Conservation (phyloP, 805 yeast species). For the Komagataella populi region DNA sequence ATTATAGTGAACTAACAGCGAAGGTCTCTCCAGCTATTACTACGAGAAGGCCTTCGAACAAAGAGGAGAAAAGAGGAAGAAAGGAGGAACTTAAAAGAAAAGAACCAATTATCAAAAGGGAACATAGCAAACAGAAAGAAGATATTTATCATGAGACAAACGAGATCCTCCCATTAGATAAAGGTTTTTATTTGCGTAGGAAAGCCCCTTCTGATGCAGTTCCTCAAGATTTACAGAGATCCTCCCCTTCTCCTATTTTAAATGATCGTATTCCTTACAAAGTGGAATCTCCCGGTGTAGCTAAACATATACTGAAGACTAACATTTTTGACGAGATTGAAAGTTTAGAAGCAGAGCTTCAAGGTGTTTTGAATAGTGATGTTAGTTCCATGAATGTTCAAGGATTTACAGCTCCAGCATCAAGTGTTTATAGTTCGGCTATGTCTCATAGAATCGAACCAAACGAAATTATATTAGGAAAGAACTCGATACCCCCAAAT, state of each 20-base stretch:
- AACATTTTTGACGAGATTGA: conserved; percentile 14
- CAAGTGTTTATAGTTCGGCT: not conserved
- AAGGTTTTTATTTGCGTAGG: not conserved
- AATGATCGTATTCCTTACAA: not conserved
- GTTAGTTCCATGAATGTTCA: not conserved
- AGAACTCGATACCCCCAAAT: not conserved
- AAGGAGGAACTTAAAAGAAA: not conserved
- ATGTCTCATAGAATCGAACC: not conserved
- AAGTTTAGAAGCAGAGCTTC: conserved; percentile 13
- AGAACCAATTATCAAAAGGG: not conserved
- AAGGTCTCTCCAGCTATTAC: not conserved
- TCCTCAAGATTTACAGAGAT: not conserved
- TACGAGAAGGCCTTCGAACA: not conserved
- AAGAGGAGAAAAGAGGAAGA: not conserved
- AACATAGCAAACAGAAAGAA: not conserved
- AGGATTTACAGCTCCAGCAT: not conserved
- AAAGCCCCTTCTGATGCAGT: not conserved
- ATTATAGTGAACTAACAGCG: not conserved
- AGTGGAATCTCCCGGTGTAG: not conserved
- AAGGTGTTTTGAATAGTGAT: conserved; percentile 8
- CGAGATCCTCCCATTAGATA: no score
- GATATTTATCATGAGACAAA: not conserved
- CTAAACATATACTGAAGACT: conserved; percentile 3
- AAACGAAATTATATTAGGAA: not conserved
- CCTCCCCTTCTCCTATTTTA: not conserved